Base-by-base conservation (phyloP, 2,329 filamentous ascomycete genomes). In the Penicillium hordei region DNA sequence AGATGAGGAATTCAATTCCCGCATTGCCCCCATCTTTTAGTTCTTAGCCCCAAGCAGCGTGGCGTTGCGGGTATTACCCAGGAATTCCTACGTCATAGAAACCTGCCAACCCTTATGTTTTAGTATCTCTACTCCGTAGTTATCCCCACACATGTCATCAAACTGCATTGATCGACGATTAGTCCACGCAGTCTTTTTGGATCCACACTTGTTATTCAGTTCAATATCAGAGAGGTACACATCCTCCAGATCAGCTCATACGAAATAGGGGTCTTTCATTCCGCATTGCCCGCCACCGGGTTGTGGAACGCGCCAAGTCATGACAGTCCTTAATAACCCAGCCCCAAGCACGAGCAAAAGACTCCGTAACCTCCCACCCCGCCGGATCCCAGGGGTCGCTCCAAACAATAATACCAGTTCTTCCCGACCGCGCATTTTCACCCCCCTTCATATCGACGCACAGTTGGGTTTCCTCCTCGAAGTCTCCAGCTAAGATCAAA, bases 341-440 rank as follows among this genome's bases (percentile, higher is more conserved):
- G 19, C 68, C 69, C 70, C 68, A 73, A 52, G 65, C 60, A 29
- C 31, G 42, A 52, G 61, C 60, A 61, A 70, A 71, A 12, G 60
- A 36, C 46, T 62, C 62, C 1, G 60, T 62, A 21, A 72, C 50
- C 46, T 72, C 70, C 69, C 70, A 72, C 0, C 66, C 65, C 5
- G 46, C 57, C 9, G 68, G 62, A 59, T 72, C 67, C 65, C 68
- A 71, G 36, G 69, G 67, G 38, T 60, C 62, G 8, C 65, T 64
- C 69, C 70, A 72, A 21, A 73, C 62, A 48, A 64, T 65, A 15
- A 71, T 55, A 19, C 62, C 64, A 23, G 50, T 57, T 43, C 46
- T 55, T 19, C 48, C 42, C 13, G 57, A 38, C 5, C 25, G 27
- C 5, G 42, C 21, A 17, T 29, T 46, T 12, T 55, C 54, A 57